Percentiles rank a stretch among this genome's conserved stretches.
Evolutionary conservation across 495 filamentous ascomycete genomes (phyloP).

Genomic region (Letharia columbiana): DNA sequence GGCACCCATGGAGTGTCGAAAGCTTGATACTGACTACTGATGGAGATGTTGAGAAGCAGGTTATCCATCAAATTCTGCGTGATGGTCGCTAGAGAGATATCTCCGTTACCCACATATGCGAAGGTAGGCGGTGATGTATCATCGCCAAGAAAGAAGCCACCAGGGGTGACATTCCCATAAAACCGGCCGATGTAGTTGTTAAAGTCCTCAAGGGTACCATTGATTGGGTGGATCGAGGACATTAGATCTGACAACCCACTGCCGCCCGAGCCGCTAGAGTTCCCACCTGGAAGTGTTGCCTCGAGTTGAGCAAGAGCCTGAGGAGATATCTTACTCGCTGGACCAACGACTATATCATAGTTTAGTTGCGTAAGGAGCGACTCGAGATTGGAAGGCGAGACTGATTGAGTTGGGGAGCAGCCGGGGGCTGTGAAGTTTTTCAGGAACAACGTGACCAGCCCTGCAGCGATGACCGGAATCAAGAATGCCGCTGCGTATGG

Average conservation of each 20-base stretch:
- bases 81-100: conserved; percentile 49
- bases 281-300: conserved; percentile 29
- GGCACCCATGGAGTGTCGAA: conserved; percentile 64
- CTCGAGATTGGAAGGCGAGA: conserved; percentile 31
- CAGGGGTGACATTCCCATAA: conserved; percentile 60
- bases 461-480: conserved; percentile 67
- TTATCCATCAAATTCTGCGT: conserved; percentile 66
- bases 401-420: conserved; percentile 47
- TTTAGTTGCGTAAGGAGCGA: conserved; percentile 32
- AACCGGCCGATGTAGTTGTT: conserved; percentile 51
- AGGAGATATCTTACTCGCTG: conserved; percentile 40
- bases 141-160: conserved; percentile 65
- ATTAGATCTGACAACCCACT: conserved; percentile 18
- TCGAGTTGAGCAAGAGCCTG: conserved; percentile 36
- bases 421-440: conserved; percentile 44
- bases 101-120: conserved; percentile 47
- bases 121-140: conserved; percentile 45
- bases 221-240: conserved; percentile 45
- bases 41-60: conserved; percentile 54
- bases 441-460: conserved; percentile 65
- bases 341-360: conserved; percentile 54
- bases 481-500: conserved; percentile 63
- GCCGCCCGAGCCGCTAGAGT: conserved; percentile 17
- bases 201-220: conserved; percentile 55
- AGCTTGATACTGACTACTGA: conserved; percentile 54